phyloP scores from a whole-genome alignment of 202 grass and related monocot genomes.

The Zoysia matrella region DNA sequence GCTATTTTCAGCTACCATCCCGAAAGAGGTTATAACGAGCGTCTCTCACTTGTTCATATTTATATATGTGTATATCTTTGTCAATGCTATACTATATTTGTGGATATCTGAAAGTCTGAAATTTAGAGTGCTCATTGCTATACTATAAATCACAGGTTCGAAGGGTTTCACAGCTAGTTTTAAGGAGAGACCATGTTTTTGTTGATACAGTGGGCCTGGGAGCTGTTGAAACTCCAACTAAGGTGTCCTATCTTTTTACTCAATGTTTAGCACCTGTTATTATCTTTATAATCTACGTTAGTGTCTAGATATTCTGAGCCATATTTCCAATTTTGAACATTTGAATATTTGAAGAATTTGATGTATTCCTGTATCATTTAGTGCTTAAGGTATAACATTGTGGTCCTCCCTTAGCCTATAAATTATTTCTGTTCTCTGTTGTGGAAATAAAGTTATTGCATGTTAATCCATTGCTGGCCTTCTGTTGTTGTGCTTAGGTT shows the following conservation, averaged over 20 bases:
- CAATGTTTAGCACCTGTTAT: not conserved
- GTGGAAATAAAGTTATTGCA: not conserved
- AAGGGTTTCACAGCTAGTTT: slow-evolving; percentile 89
- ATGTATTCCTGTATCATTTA: slow-evolving; percentile 18
- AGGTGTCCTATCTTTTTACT: slow-evolving; percentile 58
- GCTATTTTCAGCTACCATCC: slow-evolving; percentile 86
- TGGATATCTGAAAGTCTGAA: slow-evolving; percentile 31
- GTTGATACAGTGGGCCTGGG: slow-evolving; percentile 89
- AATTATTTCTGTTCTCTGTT: slow-evolving; percentile 1
- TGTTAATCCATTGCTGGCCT: slow-evolving; percentile 8
- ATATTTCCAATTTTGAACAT: not conserved
- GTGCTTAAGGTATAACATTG: slow-evolving; percentile 3
- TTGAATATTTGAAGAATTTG: slow-evolving; percentile 17
- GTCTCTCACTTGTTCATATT: not conserved
- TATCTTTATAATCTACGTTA: slow-evolving; percentile 17
- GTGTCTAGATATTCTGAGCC: slow-evolving; percentile 18
- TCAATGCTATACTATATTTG: slow-evolving; percentile 9
- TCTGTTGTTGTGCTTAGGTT: slow-evolving; percentile 57
- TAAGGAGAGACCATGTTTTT: slow-evolving; percentile 87
- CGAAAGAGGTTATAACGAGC: slow-evolving; percentile 76
- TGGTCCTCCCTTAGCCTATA: not conserved
- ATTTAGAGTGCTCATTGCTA: not conserved
- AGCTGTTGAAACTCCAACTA: slow-evolving; percentile 79
- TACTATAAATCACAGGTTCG: slow-evolving; percentile 63
- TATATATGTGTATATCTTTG: not conserved